Conservation (phyloP, 345 rosid species). For the Pistacia integerrima region DNA sequence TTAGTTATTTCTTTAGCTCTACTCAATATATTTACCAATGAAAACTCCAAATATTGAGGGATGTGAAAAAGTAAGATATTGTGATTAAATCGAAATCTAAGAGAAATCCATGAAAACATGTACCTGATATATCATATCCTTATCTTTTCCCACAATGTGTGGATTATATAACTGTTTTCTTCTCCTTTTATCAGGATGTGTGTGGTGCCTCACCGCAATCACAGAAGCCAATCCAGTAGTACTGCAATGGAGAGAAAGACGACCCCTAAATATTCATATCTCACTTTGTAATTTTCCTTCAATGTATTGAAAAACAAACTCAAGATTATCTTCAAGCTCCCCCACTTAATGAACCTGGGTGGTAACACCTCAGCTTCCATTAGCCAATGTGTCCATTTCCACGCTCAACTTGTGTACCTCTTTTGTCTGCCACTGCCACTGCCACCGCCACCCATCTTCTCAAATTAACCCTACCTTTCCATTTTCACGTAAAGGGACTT, state of each 20-base stretch:
- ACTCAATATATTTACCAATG: no score
- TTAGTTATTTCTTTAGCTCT: no score
- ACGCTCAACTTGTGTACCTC: constrained; percentile 24
- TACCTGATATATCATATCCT: not conserved
- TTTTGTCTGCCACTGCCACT: constrained; percentile 43
- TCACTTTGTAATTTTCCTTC: no score
- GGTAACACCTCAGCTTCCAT: constrained; percentile 45
- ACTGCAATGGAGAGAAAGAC: no score
- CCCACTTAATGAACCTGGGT: constrained; percentile 17
- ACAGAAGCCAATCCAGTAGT: no score
- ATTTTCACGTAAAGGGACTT: constrained; percentile 4
- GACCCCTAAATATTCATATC: no score
- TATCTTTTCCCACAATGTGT: not conserved
- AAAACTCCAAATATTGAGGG: no score
- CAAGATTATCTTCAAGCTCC: not conserved
- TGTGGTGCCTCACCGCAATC: no score
- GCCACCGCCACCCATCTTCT: constrained; percentile 29
- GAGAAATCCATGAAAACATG: not conserved
- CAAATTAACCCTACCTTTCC: constrained; percentile 14
- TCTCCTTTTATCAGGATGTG: no score
- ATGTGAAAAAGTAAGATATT: no score
- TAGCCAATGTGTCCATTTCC: constrained; percentile 22
- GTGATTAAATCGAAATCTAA: no score
- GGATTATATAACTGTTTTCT: constrained; percentile 5
- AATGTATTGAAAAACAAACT: not conserved